Evolutionary conservation across 2,329 filamentous ascomycete species (phyloP), one percentile per base, ranked within the genome.

Genomic region (Metarhizium sp.): DNA sequence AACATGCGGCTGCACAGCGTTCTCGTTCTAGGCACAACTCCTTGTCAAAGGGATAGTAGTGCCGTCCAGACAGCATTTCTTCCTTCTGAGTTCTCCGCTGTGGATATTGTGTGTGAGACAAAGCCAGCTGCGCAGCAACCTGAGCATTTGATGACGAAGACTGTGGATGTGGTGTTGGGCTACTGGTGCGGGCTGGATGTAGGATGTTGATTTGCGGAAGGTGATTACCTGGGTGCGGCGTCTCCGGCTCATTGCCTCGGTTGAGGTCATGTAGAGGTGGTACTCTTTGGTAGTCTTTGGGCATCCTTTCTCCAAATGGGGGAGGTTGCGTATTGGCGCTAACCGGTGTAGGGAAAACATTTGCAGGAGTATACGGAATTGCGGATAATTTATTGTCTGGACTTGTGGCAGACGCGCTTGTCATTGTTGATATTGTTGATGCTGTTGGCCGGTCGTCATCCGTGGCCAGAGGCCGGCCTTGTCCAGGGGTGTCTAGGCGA

Each of bases 21-120:
- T 94, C 85, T n/a, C 92, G 86, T 64, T 96, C 92, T 20, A 88
- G 78, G 14, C 88, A 80, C 5, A 99, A 79, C 63, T 90, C 86
- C 58, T 84, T 81, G 66, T 90, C 85, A 59, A 87, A 92, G 6
- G 89, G 88, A 58, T 85, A 85, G 70, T 90, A 97, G n/a, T 83
- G 79, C 45, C 88, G 80, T 13, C 89, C 89, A 36, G 78, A 78
- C 16, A 95, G 75, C 92, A 97, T 97, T 68, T 94, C 90, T 58
- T 95, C 88, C 70, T 94, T 94, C 67, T 96, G 90, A 1, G 85
- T 87, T 58, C 78, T 73, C 63, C 69, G 64, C 47, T 65, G 63
- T 2, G 74, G 71, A 56, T 77, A 79, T 58, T 79, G 77, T 7
- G 78, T 71, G 62, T 83, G 80, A 29, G 78, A 80, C 50, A 85